Conservation (phyloP, 371 early-diverging fungal species). For the Vairimorpha apis region DNA sequence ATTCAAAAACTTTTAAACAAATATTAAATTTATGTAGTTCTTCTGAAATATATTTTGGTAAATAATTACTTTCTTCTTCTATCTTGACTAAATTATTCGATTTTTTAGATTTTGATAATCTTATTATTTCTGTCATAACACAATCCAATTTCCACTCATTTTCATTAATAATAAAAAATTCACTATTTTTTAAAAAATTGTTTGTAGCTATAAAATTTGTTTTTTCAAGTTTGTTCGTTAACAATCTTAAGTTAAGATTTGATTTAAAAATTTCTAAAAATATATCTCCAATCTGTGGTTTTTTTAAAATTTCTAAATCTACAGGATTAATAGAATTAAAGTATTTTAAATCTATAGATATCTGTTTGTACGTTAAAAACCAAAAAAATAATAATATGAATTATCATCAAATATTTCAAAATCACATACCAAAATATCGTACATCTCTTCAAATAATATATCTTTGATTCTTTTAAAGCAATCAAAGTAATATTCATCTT, state of each 20-base stretch:
- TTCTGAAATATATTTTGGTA: constrained; percentile 17
- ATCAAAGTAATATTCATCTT: not conserved
- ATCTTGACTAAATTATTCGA: not conserved
- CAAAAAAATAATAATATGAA: not conserved
- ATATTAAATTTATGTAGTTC: constrained; percentile 6
- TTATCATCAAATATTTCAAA: not conserved
- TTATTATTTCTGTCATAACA: constrained; percentile 35
- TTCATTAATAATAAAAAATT: constrained; percentile 11
- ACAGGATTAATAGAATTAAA: not conserved
- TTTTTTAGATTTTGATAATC: constrained; percentile 2
- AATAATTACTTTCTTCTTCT: not conserved
- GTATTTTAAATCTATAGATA: not conserved
- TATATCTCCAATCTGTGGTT: not conserved
- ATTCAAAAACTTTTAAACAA: constrained; percentile 21
- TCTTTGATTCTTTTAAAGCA: not conserved
- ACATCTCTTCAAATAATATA: not conserved
- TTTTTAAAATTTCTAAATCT: not conserved
- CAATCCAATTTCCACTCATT: constrained; percentile 30
- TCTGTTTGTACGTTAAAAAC: too few relatives aligned
- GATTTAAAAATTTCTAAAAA: constrained; percentile 14
- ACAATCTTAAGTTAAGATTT: constrained; percentile 6
- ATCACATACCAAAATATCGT: not conserved
- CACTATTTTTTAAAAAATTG: constrained; percentile 4
- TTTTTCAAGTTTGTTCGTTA: not conserved
- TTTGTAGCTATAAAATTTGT: not conserved